Conservation (phyloP, 441 rosid species). For the Pelargonium australe region DNA sequence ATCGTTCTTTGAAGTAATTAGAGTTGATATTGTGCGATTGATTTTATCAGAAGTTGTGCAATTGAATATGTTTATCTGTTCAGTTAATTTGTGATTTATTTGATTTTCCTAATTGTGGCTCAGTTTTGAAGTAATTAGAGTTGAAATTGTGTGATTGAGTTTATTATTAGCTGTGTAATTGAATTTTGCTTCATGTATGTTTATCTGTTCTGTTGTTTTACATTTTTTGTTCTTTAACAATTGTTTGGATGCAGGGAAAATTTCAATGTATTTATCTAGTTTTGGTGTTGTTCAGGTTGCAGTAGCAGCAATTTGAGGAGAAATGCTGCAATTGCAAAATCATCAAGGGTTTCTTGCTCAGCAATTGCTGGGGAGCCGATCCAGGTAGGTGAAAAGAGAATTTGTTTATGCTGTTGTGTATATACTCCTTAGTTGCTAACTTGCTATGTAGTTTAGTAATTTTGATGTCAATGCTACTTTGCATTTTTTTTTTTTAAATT, state of each 20-base stretch:
- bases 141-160: too few relatives aligned
- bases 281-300: constrained; percentile 27
- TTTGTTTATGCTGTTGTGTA: not conserved
- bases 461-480: constrained; percentile 1
- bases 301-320: constrained; percentile 24
- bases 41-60: too few relatives aligned
- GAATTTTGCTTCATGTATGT: not conserved
- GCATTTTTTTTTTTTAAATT: too few relatives aligned
- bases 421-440: too few relatives aligned
- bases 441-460: not conserved
- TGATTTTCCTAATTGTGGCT: too few relatives aligned
- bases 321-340: constrained; percentile 16
- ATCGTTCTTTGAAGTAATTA: too few relatives aligned
- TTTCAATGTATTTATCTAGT: constrained; percentile 1
- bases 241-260: not conserved
- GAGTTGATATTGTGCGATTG: too few relatives aligned
- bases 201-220: not conserved
- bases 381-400: not conserved
- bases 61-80: too few relatives aligned
- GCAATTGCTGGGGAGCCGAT: constrained; percentile 20
- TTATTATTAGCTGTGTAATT: too few relatives aligned
- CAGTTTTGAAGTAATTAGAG: too few relatives aligned
- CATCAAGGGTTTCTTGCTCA: constrained; percentile 29
- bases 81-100: too few relatives aligned
- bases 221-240: not conserved